Base-by-base conservation (phyloP, 768 basidiomycete genomes). In the button mushroom (Agaricus bisporus) region DNA sequence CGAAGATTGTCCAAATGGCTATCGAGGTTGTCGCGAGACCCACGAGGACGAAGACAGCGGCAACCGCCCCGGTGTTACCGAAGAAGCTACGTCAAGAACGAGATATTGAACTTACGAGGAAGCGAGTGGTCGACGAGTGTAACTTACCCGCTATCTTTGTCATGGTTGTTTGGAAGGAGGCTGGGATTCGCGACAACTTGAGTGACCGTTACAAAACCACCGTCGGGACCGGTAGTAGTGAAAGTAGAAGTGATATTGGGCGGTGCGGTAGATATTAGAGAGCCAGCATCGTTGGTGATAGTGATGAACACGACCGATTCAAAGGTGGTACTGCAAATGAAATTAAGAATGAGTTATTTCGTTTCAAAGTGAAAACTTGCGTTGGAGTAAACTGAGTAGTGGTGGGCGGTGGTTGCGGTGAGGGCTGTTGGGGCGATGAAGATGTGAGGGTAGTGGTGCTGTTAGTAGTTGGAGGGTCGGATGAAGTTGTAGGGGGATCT, bases 1-100 rank as follows among this genome's bases (percentile, higher is more conserved):
- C 85, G 64, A 90, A 88, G 59, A 88, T 68, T 52, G 86, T 73
- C 78, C 81, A 89, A 45, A 90, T 72, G 38, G 82, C 61, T 51
- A 82, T 90, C 45, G 77, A 82, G 18, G 80, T 83, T 26, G 71
- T 83, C 3, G 90, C 85, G 17, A 98, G 75, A 26, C 93, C 95
- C 15, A 95, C 89, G 14, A 93, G 83, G 37, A 91, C 81, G 61
- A 97, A 98, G 7, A 93, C 89, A 42, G 90, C 95, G 1, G 87
- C 87, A 3, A 98, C 93, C 10, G 93, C 95, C 17, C 92, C 92
- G 20, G 86, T 88, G 64, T 95, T 90, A 47, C 67, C 67, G 69
- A 95, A 95, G 72, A 97, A 98, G 52, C 88, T 91, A 54, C n/a
- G 20, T 48, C 36, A 12, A 22, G 14, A 43, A 42, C 43, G 39